Base-by-base conservation (phyloP, 257 asterid species). In the Petrea volubilis region DNA sequence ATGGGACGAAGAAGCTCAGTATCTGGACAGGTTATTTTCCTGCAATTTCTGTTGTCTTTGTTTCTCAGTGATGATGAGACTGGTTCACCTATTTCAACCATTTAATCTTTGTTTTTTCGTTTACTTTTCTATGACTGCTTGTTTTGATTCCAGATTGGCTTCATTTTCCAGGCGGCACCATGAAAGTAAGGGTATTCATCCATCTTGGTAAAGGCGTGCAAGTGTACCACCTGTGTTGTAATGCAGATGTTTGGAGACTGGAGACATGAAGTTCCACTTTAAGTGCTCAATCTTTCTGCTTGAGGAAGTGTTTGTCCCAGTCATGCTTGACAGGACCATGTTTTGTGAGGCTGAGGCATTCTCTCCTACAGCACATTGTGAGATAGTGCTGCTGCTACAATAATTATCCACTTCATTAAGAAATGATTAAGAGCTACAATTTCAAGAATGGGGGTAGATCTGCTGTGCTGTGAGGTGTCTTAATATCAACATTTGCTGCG, bases 1-100 rank as follows among this genome's bases (percentile, higher is more conserved):
- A 52, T 12, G 15, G 40, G 73, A 47, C 7, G 14, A 59, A 24
- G 68, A 29, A 50, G 60, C 63, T 17, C 62, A 53, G 53, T 31
- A 49, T 47, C 21, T 53, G 5, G 60, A 49, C 31, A 66, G 80
- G 83, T 74, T 49, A 28, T 27, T 64, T 15, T 46, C 27, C 36
- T 55, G 55, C 11, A 9, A 14, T 14, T 61, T 40, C 14, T 7
- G 15, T 27, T 18, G 29, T 11, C 5, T 71, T 18, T 13, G 29
- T 43, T 69, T 13, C 40, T 20, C 40, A 36, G 17, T 64, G 25
- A 17, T 41, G 6, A 56, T 62, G 66, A 46, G 43, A 33, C 10
- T 55, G 44, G 10, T 70, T 43, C 47, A 15, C 49, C 40, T 25
- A 50, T 46, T 46, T 46, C 12, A 28, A 36, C n/a, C 29, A 9